These are phyloP conservation scores for Colletotrichum neosansevieriae DNA, from an alignment of 2,329 filamentous ascomycete genomes.

Conservation along the genomic window DNA sequence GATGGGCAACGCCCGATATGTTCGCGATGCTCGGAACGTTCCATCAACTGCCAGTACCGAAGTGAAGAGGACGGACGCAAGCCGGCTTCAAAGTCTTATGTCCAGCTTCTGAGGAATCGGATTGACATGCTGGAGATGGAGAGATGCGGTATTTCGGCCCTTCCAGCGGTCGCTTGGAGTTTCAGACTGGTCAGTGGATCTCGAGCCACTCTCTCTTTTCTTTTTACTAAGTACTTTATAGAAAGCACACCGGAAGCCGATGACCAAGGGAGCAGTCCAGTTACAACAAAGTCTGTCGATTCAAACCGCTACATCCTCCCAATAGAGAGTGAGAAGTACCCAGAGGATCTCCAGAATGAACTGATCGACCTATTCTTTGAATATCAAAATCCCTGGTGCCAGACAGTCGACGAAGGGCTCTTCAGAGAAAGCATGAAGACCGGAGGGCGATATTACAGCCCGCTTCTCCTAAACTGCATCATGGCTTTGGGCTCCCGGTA, in stretches of 20 bases:
- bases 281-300: slow-evolving; percentile 12
- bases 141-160: slow-evolving; percentile 53
- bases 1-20: slow-evolving; percentile 50
- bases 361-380: slow-evolving; percentile 51
- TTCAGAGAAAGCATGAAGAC: slow-evolving; percentile 48
- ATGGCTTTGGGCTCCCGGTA: slow-evolving; percentile 51
- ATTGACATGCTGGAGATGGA: slow-evolving; percentile 50
- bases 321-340: slow-evolving; percentile 19
- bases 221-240: not conserved
- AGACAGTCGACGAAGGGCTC: slow-evolving; percentile 50
- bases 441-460: slow-evolving; percentile 48
- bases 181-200: slow-evolving; percentile 37
- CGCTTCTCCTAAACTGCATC: slow-evolving; percentile 50
- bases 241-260: slow-evolving; percentile 27
- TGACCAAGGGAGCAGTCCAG: slow-evolving; percentile 24
- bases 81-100: slow-evolving; percentile 51
- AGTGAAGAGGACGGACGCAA: slow-evolving; percentile 49
- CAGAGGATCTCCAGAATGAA: slow-evolving; percentile 46
- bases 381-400: slow-evolving; percentile 53
- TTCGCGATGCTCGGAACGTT: slow-evolving; percentile 48
- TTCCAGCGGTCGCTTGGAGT: slow-evolving; percentile 51
- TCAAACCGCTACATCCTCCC: slow-evolving; percentile 34
- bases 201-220: not conserved
- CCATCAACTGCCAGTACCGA: slow-evolving; percentile 47
- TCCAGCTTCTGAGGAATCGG: slow-evolving; percentile 49